phyloP scores from a whole-genome alignment of 495 filamentous ascomycete genomes.

The Podospora anserina region DNA sequence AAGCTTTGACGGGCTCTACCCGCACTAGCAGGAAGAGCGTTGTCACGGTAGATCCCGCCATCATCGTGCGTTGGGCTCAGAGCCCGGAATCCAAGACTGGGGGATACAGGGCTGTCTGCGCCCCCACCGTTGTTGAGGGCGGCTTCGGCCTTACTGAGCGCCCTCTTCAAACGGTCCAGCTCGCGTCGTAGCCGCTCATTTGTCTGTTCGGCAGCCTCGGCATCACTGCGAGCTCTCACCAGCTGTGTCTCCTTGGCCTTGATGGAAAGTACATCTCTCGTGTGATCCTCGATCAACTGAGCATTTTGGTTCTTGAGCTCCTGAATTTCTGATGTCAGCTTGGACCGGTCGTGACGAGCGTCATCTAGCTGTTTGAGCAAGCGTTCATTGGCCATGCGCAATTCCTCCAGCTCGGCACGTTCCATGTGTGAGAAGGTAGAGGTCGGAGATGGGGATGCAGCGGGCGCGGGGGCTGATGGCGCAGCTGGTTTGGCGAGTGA shows the following conservation, averaged over 20 bases:
- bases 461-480: slow-evolving; percentile 32
- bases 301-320: slow-evolving; percentile 95
- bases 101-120: slow-evolving; percentile 41
- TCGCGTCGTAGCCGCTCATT: slow-evolving; percentile 81
- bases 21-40: slow-evolving; percentile 36
- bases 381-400: slow-evolving; percentile 77
- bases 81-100: slow-evolving; percentile 30
- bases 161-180: slow-evolving; percentile 89
- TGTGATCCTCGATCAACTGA: slow-evolving; percentile 95
- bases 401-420: slow-evolving; percentile 82
- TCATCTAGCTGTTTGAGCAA: slow-evolving; percentile 70
- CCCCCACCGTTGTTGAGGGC: slow-evolving; percentile 39
- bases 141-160: slow-evolving; percentile 51
- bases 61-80: slow-evolving; percentile 48
- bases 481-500: slow-evolving; percentile 76
- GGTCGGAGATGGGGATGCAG: slow-evolving; percentile 48
- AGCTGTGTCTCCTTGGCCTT: slow-evolving; percentile 98
- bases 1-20: slow-evolving; percentile 60
- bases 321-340: slow-evolving; percentile 71
- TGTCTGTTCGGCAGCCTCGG: slow-evolving; percentile 79
- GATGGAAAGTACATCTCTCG: slow-evolving; percentile 87
- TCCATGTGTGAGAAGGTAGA: slow-evolving; percentile 69
- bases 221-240: slow-evolving; percentile 83
- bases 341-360: slow-evolving; percentile 67
- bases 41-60: slow-evolving; percentile 56